A percentile compares a stretch with the other conserved stretches of the same genome.
phyloP scores from a whole-genome alignment of 192 early-diverging fungal genomes.

The Coemansia sp. region DNA sequence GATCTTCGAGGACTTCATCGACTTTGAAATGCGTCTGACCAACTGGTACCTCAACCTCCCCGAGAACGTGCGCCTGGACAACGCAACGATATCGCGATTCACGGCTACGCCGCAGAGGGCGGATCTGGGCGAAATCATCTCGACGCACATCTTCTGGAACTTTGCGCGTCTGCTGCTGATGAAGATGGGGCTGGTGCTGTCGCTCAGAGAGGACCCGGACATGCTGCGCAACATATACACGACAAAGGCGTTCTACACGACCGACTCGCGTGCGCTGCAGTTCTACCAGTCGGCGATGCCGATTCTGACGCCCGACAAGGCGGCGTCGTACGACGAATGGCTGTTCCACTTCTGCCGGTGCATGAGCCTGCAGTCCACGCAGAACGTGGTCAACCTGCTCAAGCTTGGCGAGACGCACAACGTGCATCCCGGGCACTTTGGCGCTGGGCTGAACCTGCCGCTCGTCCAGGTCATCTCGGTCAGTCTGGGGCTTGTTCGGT shows the following conservation, averaged over 20 bases:
- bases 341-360: conserved; percentile 56
- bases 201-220: conserved; percentile 43
- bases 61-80: conserved; percentile 43
- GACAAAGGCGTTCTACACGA: conserved; percentile 50
- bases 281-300: conserved; percentile 52
- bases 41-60: conserved; percentile 48
- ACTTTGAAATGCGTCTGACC: conserved; percentile 52
- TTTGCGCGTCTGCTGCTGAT: conserved; percentile 53
- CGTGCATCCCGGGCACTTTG: conserved; percentile 51
- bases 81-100: conserved; percentile 36
- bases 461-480: conserved; percentile 51
- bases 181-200: conserved; percentile 54
- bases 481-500: conserved; percentile 44
- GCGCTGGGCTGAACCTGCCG: conserved; percentile 44
- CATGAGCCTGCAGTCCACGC: conserved; percentile 54
- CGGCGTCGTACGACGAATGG: conserved; percentile 51
- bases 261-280: conserved; percentile 40
- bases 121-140: conserved; percentile 51
- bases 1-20: conserved; percentile 42
- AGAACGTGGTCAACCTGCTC: conserved; percentile 50
- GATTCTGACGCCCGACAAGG: conserved; percentile 51
- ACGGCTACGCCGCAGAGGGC: conserved; percentile 42
- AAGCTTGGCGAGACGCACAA: conserved; percentile 43
- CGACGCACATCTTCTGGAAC: conserved; percentile 52
- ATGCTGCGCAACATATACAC: conserved; percentile 50